Conservation (phyloP, 192 early-diverging fungal species). For the Pilobolus umbonatus region DNA sequence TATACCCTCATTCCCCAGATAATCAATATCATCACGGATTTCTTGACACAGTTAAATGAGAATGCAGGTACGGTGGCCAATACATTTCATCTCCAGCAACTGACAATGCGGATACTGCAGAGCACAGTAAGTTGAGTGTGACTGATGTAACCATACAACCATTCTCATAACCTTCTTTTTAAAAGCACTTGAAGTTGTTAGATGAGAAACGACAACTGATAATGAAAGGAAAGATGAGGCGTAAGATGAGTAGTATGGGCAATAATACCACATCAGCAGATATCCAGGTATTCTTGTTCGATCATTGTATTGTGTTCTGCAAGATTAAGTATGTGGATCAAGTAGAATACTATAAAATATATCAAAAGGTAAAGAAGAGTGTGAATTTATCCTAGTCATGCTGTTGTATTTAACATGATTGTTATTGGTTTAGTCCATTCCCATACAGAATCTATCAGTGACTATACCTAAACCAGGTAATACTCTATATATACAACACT, state of each 20-base stretch:
- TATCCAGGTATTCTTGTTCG: conserved; percentile 79
- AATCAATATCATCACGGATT: neutral
- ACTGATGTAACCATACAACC: neutral
- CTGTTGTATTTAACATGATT: too few species aligned
- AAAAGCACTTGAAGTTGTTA: conserved; percentile 67
- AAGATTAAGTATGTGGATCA: conserved; percentile 59
- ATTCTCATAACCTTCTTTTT: neutral
- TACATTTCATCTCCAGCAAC: conserved; percentile 29
- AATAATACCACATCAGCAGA: conserved; percentile 48
- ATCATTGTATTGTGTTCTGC: conserved; percentile 77
- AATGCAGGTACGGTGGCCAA: neutral
- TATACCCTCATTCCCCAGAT: neutral
- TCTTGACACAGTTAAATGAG: conserved; percentile 6
- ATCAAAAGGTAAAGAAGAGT: conserved; percentile 40
- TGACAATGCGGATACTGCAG: conserved; percentile 57
- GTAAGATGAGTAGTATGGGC: too few species aligned
- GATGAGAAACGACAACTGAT: conserved; percentile 68
- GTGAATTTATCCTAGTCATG: neutral
- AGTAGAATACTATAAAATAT: conserved; percentile 57
- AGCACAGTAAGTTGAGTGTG: conserved; percentile 17
- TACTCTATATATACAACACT: neutral
- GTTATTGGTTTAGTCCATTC: neutral
- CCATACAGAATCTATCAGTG: neutral
- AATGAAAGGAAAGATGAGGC: conserved; percentile 75
- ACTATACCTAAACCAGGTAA: neutral